Base-by-base conservation (phyloP, 768 basidiomycete species). In the Tricholoma saponaceum region DNA sequence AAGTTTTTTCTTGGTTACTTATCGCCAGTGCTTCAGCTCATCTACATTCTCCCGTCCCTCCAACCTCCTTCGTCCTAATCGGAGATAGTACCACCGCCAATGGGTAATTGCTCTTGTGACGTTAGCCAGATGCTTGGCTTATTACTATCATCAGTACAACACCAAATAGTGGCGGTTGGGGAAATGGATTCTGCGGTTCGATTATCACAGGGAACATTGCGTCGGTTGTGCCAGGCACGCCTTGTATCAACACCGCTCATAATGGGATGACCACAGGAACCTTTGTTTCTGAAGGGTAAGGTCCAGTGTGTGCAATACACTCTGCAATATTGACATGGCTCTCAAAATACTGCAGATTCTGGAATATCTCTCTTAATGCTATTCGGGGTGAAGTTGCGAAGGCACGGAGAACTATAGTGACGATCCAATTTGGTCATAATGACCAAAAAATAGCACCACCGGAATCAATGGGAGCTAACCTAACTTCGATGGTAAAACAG, bases 1-100 rank as follows among this genome's bases (percentile, higher is more conserved):
- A 10, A 10, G 26, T 54, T 18, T 12, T 55, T 26, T 35, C 58
- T 7, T 22, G 47, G 6, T 30, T 62, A 4, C 18, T 59, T 30
- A 30, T 53, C 37, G 46, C 46, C 3, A 32, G 32, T 28, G 51
- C 41, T 35, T 28, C 30, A 5, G 58, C 55, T 2, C 52, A 32
- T 22, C 32, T 25, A 3, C 37, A 39, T 9, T n/a, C n/a, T n/a
- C n/a, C n/a, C n/a, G n/a, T n/a, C n/a, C 14, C 18, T 10, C 22
- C 30, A 25, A 73, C 72, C 9, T 73, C 74, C 2, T 76, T 76
- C 47, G 72, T 76, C 2, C 60, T 78, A 18, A 68, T 77, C 20
- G 74, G 74, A 16, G 74, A 76, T 61, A 73, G 72, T 43, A 78
- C 75, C 16, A 76, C 76, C 0, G 74, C 74, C 13, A 77, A 77